These are phyloP conservation scores for Carallia brachiata DNA, from an alignment of 345 rosid species.

Conservation along the genomic window DNA sequence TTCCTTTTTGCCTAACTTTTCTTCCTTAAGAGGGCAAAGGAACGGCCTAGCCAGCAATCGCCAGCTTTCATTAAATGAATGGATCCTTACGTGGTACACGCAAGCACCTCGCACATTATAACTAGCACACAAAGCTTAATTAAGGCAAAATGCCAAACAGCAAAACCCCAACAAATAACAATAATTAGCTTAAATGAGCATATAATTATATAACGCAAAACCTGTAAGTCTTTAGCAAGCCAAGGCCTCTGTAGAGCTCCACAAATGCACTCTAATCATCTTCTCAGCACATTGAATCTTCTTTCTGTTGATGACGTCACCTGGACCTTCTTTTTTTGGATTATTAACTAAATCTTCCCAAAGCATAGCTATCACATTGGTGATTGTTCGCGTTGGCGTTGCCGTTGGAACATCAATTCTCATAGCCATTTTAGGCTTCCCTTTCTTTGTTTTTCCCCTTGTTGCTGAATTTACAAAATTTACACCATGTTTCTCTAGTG, in stretches of 20 bases:
- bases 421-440: slow-evolving; percentile 72
- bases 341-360: slow-evolving; percentile 93
- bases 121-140: not conserved
- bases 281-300: slow-evolving; percentile 87
- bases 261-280: slow-evolving; percentile 83
- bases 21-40: not conserved
- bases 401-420: slow-evolving; percentile 74
- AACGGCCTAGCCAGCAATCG: not conserved
- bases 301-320: slow-evolving; percentile 60
- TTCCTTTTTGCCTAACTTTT: not conserved
- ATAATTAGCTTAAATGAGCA: too few relatives aligned
- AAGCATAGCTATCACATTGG: slow-evolving; percentile 59
- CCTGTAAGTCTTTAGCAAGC: slow-evolving; percentile 78
- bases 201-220: not conserved
- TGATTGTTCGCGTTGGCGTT: slow-evolving; percentile 55
- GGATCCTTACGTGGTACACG: not conserved
- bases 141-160: not conserved
- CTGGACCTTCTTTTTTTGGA: slow-evolving; percentile 53
- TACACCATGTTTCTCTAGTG: slow-evolving; percentile 72
- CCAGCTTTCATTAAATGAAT: not conserved
- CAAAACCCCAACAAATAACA: not conserved
- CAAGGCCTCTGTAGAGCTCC: slow-evolving; percentile 83
- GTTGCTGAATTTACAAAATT: slow-evolving; percentile 62
- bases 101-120: not conserved
- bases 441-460: slow-evolving; percentile 61